phyloP scores from a whole-genome alignment of 2,329 filamentous ascomycete genomes.

The Reticulascus tulasneorum region DNA sequence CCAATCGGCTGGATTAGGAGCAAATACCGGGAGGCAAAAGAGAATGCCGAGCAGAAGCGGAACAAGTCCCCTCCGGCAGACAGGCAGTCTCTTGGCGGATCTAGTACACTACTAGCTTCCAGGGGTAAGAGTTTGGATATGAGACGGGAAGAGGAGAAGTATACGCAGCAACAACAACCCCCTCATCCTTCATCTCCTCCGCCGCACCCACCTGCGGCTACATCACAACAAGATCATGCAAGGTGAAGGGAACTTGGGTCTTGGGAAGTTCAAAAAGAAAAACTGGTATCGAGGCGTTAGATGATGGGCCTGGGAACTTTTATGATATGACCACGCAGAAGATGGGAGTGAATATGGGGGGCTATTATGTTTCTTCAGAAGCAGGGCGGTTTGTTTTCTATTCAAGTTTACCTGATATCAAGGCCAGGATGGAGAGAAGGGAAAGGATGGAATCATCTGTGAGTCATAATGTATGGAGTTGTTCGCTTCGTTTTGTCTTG shows the following conservation, averaged over 20 bases:
- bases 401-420: constrained; percentile 3
- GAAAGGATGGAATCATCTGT: constrained; percentile 6
- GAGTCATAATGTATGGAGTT: constrained; percentile 15
- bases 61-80: constrained; percentile 53
- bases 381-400: constrained; percentile 1
- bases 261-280: neutral
- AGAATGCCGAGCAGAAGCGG: constrained; percentile 50
- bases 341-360: neutral
- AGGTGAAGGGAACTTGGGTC: no score
- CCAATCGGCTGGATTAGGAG: constrained; percentile 56
- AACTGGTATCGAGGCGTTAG: neutral
- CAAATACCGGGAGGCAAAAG: constrained; percentile 58
- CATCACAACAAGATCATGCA: neutral
- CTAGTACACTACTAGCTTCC: constrained; percentile 21
- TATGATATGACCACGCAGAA: neutral
- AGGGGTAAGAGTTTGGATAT: constrained; percentile 36
- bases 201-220: neutral
- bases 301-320: neutral
- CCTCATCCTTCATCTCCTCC: constrained; percentile 2
- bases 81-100: constrained; percentile 21
- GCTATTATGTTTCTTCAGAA: neutral
- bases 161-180: constrained; percentile 1
- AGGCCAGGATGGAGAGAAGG: no score
- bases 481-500: constrained; percentile 13
- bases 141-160: constrained; percentile 31